Base-by-base conservation (phyloP, 352 stramenopile genomes). In the Blastocystis sp. region DNA sequence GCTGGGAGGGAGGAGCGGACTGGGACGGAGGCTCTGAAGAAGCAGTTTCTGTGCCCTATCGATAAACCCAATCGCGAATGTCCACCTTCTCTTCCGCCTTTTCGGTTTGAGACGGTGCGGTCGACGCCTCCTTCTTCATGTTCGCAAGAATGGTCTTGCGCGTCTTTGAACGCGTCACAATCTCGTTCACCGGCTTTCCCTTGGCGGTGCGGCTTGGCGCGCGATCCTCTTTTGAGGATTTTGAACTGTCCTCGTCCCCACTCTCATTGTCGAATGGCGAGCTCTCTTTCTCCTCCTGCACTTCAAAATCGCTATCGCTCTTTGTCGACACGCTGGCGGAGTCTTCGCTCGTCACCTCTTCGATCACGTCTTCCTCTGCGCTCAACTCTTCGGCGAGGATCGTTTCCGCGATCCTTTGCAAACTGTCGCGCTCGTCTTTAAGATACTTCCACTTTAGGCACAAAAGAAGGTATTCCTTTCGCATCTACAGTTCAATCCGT, bases 231-330 rank as follows among this genome's bases (percentile, higher is more conserved):
- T 51, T 51, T 67, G 50, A 33, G 16, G 33, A 16, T 50, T 85
- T 55, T 29, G 41, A 19, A 39, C 29, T 24, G 31, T 66, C 51
- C n/a, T 62, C 66, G 33, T 33, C 51, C 26, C 70, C 74, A 6
- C 16, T 67, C 37, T 26, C 26, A 45, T 19, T 35, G 2, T 51
- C 74, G 16, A 55, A 55, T 16, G 45, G 16, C 50, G 45, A 50
- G 9, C 50, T 85, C 12, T 50, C 74, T 45, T 66, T 61, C 12
- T 67, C 39, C 21, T 81, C 74, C 24, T 55, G n/a, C 9, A 69
- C 37, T 41, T 85, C 74, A 31, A 37, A 85, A 39, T 85, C 74
- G 37, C 74, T 85, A 29, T 85, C 74, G 4, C 29, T 26, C 59
- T 61, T 55, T 26, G 65, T 51, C 3, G 74, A 85, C 37, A 45